Base-by-base conservation (phyloP, 495 filamentous ascomycete genomes). In the Trichoderma parareesei region DNA sequence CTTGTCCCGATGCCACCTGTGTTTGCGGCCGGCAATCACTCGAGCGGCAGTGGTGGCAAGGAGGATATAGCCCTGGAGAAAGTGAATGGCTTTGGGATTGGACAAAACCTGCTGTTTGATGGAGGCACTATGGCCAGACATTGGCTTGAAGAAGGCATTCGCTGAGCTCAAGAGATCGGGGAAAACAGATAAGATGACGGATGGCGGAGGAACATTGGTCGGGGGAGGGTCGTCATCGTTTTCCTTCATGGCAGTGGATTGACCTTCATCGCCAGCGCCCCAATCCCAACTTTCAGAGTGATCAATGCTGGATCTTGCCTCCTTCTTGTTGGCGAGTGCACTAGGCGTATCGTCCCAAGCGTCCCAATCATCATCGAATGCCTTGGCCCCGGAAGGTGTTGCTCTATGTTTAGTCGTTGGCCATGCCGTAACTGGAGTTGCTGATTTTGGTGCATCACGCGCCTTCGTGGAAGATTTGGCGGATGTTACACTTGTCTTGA, bases 1-100 rank as follows among this genome's bases (percentile, higher is more conserved):
- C 61, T 81, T 85, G 75, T 97, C 93, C 62, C 93, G 84, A 74
- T 93, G 93, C 93, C 93, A 97, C 62, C 94, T 88, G 60, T 88
- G 75, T 64, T 88, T 90, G 63, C 94, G 87, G 40, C 94, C 94
- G 3, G 91, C 90, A 65, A 98, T 88, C 57, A 98, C 83, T 35
- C 88, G 88, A 14, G 87, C 90, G 33, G 84, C 84, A 11, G 93
- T 89, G 14, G 82, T 83, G 5, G 87, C 79, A 3, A 87, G 79
- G 68, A 76, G 77, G n/a, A 82, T 78, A 69, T 77, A 81, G n/a
- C 71, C 75, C 41, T 72, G 79, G 61, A 85, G 74, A 64, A 87
- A 90, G 18, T 72, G 66, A 18, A 81, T 71, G 0, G 86, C 87
- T 27, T 78, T 75, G 2, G 78, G 71, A 62, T 88, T 76, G 3